Percentiles rank a stretch among this genome's conserved stretches.
These are phyloP conservation scores for Agroathelia rolfsii DNA, from an alignment of 1,284 basidiomycete genomes.

Conservation along the genomic window DNA sequence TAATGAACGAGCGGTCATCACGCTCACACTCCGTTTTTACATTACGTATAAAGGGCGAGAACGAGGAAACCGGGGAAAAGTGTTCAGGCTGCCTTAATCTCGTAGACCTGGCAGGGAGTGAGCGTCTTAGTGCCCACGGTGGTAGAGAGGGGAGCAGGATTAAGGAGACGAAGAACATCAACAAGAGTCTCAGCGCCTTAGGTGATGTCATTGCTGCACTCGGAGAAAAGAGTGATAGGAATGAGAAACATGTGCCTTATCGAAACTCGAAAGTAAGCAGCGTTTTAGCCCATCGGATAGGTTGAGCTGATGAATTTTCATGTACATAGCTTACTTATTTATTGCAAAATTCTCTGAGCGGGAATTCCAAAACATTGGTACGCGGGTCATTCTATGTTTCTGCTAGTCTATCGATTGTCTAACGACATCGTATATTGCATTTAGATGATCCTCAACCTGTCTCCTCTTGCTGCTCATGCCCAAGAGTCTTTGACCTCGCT, in stretches of 20 bases:
- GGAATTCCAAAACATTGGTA: conserved; percentile 84
- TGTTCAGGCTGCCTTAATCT: conserved; percentile 78
- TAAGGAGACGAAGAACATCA: conserved; percentile 92
- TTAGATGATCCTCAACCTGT: conserved; percentile 88
- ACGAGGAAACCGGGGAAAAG: conserved; percentile 53
- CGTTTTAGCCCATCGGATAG: too few species aligned
- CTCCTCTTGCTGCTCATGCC: conserved; percentile 78
- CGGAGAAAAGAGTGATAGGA: conserved; percentile 61
- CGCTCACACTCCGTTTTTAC: conserved; percentile 95
- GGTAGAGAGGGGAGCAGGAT: conserved; percentile 86
- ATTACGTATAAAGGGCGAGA: conserved; percentile 67
- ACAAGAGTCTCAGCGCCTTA: conserved; percentile 86
- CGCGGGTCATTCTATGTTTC: conserved; percentile 16
- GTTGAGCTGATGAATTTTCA: too few species aligned
- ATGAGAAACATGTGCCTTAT: conserved; percentile 86
- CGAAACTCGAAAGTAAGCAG: conserved; percentile 76
- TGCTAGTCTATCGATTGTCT: conserved; percentile 8
- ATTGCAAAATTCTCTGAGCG: conserved; percentile 90
- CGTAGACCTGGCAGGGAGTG: conserved; percentile 91
- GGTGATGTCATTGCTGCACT: conserved; percentile 94
- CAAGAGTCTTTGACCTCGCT: conserved; percentile 84
- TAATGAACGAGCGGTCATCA: conserved; percentile 97
- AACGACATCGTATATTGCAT: conserved; percentile 10
- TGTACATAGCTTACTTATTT: conserved; percentile 74
- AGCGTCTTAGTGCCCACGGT: conserved; percentile 71